Evolutionary conservation across 1,284 basidiomycete species (phyloP).

Genomic region (Ceraceosorus guamensis): DNA sequence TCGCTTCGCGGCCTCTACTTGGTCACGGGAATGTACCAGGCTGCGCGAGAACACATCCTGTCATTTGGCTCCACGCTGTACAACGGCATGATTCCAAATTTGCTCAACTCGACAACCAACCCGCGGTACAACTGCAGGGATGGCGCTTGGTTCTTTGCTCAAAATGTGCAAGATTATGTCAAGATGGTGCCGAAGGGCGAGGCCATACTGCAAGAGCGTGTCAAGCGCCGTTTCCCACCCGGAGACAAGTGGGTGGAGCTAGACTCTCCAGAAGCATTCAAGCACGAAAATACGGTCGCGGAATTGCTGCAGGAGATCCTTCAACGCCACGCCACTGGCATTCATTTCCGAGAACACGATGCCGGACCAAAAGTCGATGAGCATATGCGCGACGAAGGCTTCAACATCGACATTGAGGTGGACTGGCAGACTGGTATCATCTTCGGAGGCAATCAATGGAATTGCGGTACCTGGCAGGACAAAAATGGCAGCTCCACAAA

Average conservation of each 20-base stretch:
- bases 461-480: slow-evolving; percentile 46
- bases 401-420: slow-evolving; percentile 84
- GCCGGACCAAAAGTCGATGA: slow-evolving; percentile 89
- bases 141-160: slow-evolving; percentile 96
- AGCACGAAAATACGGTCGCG: slow-evolving; percentile 59
- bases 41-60: slow-evolving; percentile 36
- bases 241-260: slow-evolving; percentile 89
- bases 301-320: slow-evolving; percentile 94
- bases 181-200: slow-evolving; percentile 75
- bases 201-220: slow-evolving; percentile 68
- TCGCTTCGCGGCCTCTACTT: slow-evolving; percentile 41
- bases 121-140: slow-evolving; percentile 74
- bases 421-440: slow-evolving; percentile 92
- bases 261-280: slow-evolving; percentile 68
- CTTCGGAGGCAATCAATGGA: slow-evolving; percentile 66
- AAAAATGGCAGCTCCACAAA: slow-evolving; percentile 48
- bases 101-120: slow-evolving; percentile 35
- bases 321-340: slow-evolving; percentile 85
- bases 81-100: slow-evolving; percentile 41
- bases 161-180: slow-evolving; percentile 93
- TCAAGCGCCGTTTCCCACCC: slow-evolving; percentile 83
- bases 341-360: slow-evolving; percentile 90
- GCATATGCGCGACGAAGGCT: slow-evolving; percentile 88
- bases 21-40: slow-evolving; percentile 35
- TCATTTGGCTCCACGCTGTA: slow-evolving; percentile 38